These are phyloP conservation scores for Tanacetum coccineum DNA, from an alignment of 129 eudicot species.

Conservation along the genomic window DNA sequence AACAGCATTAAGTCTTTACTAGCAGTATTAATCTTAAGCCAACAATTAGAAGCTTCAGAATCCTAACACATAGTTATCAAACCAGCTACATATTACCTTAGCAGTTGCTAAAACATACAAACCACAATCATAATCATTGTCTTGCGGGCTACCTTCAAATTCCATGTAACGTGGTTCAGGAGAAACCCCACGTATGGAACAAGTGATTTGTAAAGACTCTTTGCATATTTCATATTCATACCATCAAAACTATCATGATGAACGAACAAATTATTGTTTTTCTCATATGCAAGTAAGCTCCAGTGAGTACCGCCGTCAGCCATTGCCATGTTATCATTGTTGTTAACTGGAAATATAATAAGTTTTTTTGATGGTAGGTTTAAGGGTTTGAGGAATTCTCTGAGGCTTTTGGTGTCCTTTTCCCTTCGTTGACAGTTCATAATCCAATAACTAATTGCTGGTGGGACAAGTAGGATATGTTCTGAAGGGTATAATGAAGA, in stretches of 20 bases:
- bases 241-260: constrained; percentile 74
- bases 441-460: constrained; percentile 74
- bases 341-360: constrained; percentile 66
- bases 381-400: too few relatives aligned
- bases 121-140: constrained; percentile 78
- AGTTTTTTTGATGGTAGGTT: constrained; percentile 40
- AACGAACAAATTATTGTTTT: constrained; percentile 50
- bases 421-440: too few relatives aligned
- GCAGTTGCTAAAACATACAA: constrained; percentile 82
- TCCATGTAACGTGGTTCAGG: constrained; percentile 36
- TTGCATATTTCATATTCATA: constrained; percentile 36
- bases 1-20: too few relatives aligned
- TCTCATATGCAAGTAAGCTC: constrained; percentile 71
- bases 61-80: constrained; percentile 35
- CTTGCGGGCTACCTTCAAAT: constrained; percentile 49
- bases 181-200: constrained; percentile 27
- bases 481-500: constrained; percentile 46
- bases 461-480: constrained; percentile 60
- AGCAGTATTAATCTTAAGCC: too few relatives aligned
- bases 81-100: constrained; percentile 58
- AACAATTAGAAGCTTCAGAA: too few relatives aligned
- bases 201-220: constrained; percentile 43
- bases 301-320: constrained; percentile 83
- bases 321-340: constrained; percentile 50
- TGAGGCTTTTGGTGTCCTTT: too few relatives aligned